Evolutionary conservation across 139 green algal species (phyloP), one percentile per base, ranked within the genome.

Genomic region (Coccomyxa sp.): DNA sequence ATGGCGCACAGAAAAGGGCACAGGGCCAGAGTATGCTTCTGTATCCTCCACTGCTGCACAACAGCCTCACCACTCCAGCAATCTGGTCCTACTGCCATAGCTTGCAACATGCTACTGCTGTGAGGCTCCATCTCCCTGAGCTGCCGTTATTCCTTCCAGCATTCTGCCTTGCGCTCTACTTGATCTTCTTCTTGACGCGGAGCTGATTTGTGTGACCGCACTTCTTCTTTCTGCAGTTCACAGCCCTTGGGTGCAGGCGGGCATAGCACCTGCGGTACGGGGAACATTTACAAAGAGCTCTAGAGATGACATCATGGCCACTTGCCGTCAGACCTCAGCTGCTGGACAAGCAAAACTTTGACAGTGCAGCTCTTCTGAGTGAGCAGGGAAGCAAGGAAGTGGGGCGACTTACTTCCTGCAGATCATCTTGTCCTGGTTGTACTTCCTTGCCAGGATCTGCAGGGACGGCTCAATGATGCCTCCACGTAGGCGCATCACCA

Each of bases 391-490:
- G n/a, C n/a, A n/a, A n/a, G n/a, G n/a, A n/a, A n/a, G n/a, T n/a
- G n/a, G n/a, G n/a, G n/a, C n/a, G 27, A 82, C 92, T 86, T 78
- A 98, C 95, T 99, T 99, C 90, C 96, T 93, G 94, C 96, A 99
- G 84, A 99, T 97, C 85, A 96, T 93, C 91, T 99, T 99, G 86
- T 99, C 96, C 83, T 94, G 88, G 92, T 99, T 99, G 92, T 95
- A 98, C 93, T 99, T 99, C 79, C 93, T 88, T 14, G 97, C 97
- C 58, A 99, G 92, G 78, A 94, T 95, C 86, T 96, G 90, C 77
- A 99, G 94, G 35, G 94, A 98, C 18, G 97, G 97, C 94, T 99
- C 97, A 78, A 99, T 99, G 91, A 99, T 99, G 80, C 95, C 95
- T 58, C 94, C 94, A 70, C 96, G 91, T 83, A 99, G 92, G 55